Evolutionary conservation across 306 rosid species (phyloP).

Genomic region (barrel medic (Medicago truncatula)): DNA sequence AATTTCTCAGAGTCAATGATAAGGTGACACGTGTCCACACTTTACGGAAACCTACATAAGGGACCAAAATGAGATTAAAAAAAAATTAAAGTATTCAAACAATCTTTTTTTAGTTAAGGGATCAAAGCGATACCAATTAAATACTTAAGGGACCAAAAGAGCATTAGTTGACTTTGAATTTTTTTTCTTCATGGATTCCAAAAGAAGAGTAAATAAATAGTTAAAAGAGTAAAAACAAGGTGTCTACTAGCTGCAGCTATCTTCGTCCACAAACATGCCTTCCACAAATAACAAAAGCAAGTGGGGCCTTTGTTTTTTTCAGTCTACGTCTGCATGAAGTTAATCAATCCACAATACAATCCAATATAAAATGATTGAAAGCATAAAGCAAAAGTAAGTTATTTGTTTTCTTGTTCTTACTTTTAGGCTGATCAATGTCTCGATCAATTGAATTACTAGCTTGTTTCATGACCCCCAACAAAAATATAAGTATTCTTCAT

Average conservation of each 20-base stretch:
- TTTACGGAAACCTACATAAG: too few relatives aligned
- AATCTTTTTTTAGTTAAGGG: too few relatives aligned
- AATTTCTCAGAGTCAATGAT: too few relatives aligned
- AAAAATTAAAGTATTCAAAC: too few relatives aligned
- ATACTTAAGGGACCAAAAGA: too few relatives aligned
- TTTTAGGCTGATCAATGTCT: neutral
- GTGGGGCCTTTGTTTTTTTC: slow-evolving; percentile 13
- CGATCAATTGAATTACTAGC: neutral
- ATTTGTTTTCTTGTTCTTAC: neutral
- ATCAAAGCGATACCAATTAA: too few relatives aligned
- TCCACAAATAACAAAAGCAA: slow-evolving; percentile 3
- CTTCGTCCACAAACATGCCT: slow-evolving; percentile 27
- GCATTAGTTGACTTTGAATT: slow-evolving; percentile 14
- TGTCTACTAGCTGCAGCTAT: neutral
- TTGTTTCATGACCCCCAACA: slow-evolving; percentile 23
- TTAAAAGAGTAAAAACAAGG: slow-evolving; percentile 20
- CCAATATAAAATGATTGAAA: slow-evolving; percentile 20
- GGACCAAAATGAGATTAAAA: too few relatives aligned
- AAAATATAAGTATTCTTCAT: neutral
- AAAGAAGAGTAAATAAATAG: neutral
- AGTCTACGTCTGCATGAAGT: neutral
- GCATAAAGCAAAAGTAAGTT: slow-evolving; percentile 11
- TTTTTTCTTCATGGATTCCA: neutral
- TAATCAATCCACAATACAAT: neutral
- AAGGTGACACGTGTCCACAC: too few relatives aligned